phyloP scores from a whole-genome alignment of 257 asterid species.

The Fraxinus excelsior region DNA sequence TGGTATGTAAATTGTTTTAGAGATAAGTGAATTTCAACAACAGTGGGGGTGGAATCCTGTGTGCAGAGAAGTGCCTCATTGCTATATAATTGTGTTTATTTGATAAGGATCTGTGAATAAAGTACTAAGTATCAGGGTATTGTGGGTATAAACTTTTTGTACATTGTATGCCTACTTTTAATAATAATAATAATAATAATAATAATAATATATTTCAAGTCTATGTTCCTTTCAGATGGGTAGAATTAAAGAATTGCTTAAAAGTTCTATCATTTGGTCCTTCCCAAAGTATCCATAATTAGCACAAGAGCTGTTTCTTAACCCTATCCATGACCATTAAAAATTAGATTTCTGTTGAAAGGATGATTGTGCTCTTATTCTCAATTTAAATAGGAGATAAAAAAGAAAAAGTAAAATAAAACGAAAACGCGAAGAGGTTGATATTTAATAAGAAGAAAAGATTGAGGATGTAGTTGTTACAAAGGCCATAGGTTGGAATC shows the following conservation, averaged over 20 bases:
- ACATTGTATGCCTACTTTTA: neutral
- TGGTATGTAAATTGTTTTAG: neutral
- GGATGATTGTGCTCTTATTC: neutral
- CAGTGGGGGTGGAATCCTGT: neutral
- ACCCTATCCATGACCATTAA: neutral
- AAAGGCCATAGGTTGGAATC: neutral
- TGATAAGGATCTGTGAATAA: neutral
- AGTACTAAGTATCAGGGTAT: slow-evolving; percentile 1
- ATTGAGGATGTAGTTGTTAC: neutral
- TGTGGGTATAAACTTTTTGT: neutral
- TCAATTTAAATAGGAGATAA: neutral
- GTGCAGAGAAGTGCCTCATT: slow-evolving; percentile 4
- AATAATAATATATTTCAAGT: too few relatives aligned
- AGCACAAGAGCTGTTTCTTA: slow-evolving; percentile 7
- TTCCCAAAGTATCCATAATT: neutral
- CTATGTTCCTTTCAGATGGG: neutral
- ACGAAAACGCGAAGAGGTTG: neutral
- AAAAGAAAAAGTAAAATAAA: neutral
- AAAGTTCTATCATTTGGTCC: slow-evolving; percentile 10
- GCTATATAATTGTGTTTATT: slow-evolving; percentile 19
- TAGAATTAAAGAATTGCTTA: neutral
- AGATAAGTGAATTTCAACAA: neutral
- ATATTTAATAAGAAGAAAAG: neutral
- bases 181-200: neutral
- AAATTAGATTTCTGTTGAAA: neutral